Percentiles rank a stretch among this genome's conserved stretches.
Conservation (phyloP, 2,329 filamentous ascomycete species). For the Cyclaneusma minus region DNA sequence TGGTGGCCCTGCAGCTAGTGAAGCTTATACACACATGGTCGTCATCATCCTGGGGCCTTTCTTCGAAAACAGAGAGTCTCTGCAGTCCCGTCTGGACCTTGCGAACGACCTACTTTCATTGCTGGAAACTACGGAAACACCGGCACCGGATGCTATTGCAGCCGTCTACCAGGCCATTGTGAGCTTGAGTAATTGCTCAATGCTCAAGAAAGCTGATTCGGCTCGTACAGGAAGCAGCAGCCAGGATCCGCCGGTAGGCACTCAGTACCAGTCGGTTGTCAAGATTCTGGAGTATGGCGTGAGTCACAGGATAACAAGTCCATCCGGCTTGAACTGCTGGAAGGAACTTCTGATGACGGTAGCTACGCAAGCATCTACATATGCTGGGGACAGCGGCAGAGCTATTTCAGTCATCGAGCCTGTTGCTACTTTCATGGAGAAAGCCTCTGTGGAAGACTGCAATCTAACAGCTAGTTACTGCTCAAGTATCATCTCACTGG, state of each 20-base stretch:
- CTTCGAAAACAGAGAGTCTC: constrained; percentile 25
- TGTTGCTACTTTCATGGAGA: constrained; percentile 40
- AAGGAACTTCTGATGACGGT: constrained; percentile 39
- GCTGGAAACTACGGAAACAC: constrained; percentile 14
- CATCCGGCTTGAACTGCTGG: constrained; percentile 22
- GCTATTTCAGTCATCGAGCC: constrained; percentile 57
- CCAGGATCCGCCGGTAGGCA: constrained; percentile 34
- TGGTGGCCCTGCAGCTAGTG: constrained; percentile 29
- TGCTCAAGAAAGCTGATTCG: constrained; percentile 21
- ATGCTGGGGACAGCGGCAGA: constrained; percentile 52
- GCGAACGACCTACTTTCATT: constrained; percentile 15
- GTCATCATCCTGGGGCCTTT: constrained; percentile 41
- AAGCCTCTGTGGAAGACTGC: too few species aligned
- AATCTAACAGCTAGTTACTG: too few species aligned
- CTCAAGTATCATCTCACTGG: constrained; percentile 12
- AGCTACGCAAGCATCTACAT: constrained; percentile 37
- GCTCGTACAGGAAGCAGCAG: constrained; percentile 23
- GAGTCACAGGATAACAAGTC: constrained; percentile 13
- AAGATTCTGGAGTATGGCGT: constrained; percentile 52
- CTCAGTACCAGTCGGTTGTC: constrained; percentile 54
- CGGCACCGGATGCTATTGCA: constrained; percentile 9
- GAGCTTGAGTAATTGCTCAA: constrained; percentile 23
- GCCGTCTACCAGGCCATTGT: constrained; percentile 31
- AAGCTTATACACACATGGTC: constrained; percentile 29
- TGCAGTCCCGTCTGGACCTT: constrained; percentile 21